Evolutionary conservation across 1,284 basidiomycete species (phyloP), one percentile per base, ranked within the genome.

Genomic region (Xerocomus amazonicus): DNA sequence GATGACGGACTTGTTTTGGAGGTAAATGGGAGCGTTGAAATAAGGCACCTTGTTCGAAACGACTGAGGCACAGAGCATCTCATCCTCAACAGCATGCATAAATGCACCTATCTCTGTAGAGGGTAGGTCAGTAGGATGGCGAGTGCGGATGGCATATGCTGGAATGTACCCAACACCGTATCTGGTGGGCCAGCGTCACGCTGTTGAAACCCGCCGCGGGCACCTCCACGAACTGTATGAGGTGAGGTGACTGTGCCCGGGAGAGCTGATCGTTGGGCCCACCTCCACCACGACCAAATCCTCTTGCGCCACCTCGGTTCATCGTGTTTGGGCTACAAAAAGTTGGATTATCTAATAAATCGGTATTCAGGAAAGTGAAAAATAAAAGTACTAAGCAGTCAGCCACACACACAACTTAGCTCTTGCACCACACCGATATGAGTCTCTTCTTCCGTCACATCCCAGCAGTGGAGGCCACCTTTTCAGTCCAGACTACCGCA

Each of bases 11-110:
- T 98, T 99, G 75, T 99, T 99, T 76, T 93, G 87, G 45, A 99
- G 82, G 72, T 97, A 99, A 68, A 99, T 97, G 47, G 97, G 96
- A 0, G 97, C 96, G 70, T 99, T 99, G 79, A 99, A 99, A 74
- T 97, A 97, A 0, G 97, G 97, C 13, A 99, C 91, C 76, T 92
- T 95, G 71, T 93, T 85, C 2, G 85, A 74, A 67, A 93, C 82
- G 33, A 84, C 74, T 10, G 93, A 92, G 9, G 86, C 77, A 72
- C 97, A 99, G 50, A 99, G 77, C 96, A 99, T 98, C 70, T 99
- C 96, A 55, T 92, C 92, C 75, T 99, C 97, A 43, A 97, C 95
- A 17, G 95, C 90, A 69, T 99, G 94, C 28, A 93, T 68, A 69
- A 96, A 96, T 1, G 85, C 76, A 51, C 95, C 92, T 73, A 94